phyloP scores from a whole-genome alignment of 2,329 filamentous ascomycete species.

The Claviceps cyperi region DNA sequence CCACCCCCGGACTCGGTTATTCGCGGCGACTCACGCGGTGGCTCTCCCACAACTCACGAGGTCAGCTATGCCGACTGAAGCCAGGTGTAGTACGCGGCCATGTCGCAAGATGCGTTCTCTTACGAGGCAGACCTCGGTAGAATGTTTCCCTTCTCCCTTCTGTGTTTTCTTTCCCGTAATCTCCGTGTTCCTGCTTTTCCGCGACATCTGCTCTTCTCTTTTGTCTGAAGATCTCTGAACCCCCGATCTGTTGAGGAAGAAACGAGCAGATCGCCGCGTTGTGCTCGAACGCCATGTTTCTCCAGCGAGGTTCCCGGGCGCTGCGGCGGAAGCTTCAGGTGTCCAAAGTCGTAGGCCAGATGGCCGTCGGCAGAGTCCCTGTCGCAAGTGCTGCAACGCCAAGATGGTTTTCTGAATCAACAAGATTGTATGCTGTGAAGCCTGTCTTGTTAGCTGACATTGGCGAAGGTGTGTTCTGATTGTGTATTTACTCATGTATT shows the following conservation, averaged over 20 bases:
- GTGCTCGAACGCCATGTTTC: slow-evolving; percentile 31
- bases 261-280: background rate
- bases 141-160: too few species aligned
- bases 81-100: slow-evolving; percentile 8
- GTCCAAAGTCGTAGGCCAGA: slow-evolving; percentile 24
- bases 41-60: slow-evolving; percentile 8
- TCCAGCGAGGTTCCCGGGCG: slow-evolving; percentile 35
- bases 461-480: slow-evolving; percentile 51
- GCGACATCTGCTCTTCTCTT: background rate
- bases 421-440: slow-evolving; percentile 45
- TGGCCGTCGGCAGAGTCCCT: slow-evolving; percentile 17
- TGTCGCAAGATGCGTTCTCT: background rate
- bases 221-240: background rate
- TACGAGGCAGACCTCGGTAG: too few species aligned
- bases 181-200: background rate
- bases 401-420: slow-evolving; percentile 37
- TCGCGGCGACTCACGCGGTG: slow-evolving; percentile 15
- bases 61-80: slow-evolving; percentile 22
- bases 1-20: slow-evolving; percentile 18
- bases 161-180: background rate
- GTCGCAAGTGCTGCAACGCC: slow-evolving; percentile 15
- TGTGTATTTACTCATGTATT: too few species aligned
- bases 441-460: slow-evolving; percentile 76
- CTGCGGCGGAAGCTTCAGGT: slow-evolving; percentile 36
- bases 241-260: background rate